Percentiles rank a stretch among this genome's conserved stretches.
Conservation (phyloP, 1,284 basidiomycete genomes). For the Apiotrichum siamense region DNA sequence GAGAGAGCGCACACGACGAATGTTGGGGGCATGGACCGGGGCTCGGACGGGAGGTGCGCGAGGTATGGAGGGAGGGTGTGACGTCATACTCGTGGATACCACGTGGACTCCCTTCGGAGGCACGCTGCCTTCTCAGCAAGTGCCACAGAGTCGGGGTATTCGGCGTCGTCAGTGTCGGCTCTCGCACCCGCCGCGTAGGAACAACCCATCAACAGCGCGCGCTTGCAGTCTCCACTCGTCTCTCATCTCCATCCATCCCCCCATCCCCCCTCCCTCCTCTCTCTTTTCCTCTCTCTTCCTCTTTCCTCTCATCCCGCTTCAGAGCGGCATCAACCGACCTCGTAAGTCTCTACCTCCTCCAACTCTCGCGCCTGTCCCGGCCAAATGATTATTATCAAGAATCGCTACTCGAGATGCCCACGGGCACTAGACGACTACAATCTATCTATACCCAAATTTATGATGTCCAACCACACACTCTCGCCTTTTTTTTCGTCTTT, state of each 20-base stretch:
- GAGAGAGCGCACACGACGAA: no score
- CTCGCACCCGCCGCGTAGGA: no score
- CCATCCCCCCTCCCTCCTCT: neutral
- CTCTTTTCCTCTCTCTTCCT: neutral
- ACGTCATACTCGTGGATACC: no score
- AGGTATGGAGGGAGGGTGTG: no score
- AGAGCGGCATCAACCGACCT: neutral
- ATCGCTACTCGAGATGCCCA: slow-evolving; percentile 46
- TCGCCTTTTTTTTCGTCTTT: neutral
- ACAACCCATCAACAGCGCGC: no score
- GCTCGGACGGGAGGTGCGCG: no score
- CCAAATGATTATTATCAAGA: slow-evolving; percentile 43
- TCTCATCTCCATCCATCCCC: neutral
- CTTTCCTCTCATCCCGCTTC: neutral
- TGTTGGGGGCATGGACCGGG: no score
- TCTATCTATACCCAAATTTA: slow-evolving; percentile 47
- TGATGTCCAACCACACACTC: slow-evolving; percentile 15
- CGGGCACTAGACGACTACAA: slow-evolving; percentile 39
- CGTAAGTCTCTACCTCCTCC: neutral
- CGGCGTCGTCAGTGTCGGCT: no score
- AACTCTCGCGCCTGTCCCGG: neutral
- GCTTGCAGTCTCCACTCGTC: neutral
- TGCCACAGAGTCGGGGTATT: no score
- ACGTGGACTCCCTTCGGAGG: no score
- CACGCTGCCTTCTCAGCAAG: no score